These are phyloP conservation scores for Neurospora tetrasperma DNA, from an alignment of 495 filamentous ascomycete species.

Conservation along the genomic window DNA sequence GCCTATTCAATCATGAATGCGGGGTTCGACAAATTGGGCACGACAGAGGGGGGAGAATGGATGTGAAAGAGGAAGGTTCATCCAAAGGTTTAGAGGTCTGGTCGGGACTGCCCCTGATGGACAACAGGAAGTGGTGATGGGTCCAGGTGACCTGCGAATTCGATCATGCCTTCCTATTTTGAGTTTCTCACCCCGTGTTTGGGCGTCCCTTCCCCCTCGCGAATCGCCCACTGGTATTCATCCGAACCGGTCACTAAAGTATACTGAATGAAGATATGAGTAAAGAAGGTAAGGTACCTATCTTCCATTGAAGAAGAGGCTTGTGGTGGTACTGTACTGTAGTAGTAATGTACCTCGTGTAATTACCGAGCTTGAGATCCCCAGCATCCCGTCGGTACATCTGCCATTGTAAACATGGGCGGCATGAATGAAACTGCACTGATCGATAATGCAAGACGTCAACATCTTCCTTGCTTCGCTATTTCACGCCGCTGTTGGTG, in stretches of 20 bases:
- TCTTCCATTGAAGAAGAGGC: not conserved
- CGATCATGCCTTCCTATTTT: not conserved
- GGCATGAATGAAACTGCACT: not conserved
- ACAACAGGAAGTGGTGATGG: no score
- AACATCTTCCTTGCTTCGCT: not conserved
- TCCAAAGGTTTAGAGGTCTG: not conserved
- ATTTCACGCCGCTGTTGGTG: not conserved
- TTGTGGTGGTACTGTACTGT: not conserved
- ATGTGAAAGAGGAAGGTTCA: not conserved
- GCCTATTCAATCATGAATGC: not conserved
- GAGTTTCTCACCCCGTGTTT: not conserved
- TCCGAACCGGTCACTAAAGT: not conserved
- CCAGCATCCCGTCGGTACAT: not conserved
- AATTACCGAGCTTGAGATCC: not conserved
- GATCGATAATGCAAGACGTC: not conserved
- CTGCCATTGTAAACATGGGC: not conserved
- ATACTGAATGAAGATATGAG: not conserved
- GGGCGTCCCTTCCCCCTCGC: not conserved
- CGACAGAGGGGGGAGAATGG: not conserved
- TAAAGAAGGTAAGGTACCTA: not conserved
- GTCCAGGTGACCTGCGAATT: not conserved
- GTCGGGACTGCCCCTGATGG: no score
- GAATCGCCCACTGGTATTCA: not conserved
- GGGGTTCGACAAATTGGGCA: not conserved
- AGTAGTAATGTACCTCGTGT: not conserved